Conservation (phyloP, 140 eudicot species). For the Anethum foeniculum region DNA sequence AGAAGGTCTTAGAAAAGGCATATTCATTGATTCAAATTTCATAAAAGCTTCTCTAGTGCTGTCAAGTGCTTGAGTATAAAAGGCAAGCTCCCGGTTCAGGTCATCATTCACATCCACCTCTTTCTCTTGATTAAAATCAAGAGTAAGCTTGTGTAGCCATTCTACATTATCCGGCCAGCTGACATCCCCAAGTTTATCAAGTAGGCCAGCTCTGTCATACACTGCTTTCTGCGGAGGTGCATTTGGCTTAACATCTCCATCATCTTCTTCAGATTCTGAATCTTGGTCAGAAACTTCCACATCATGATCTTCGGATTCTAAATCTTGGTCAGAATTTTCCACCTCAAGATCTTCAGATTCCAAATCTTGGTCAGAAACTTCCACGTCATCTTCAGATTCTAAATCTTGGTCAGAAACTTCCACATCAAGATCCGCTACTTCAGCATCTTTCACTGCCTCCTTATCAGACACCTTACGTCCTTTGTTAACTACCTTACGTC, state of each 20-base stretch:
- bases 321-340: constrained; percentile 39
- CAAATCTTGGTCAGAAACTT: constrained; percentile 36
- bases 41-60: constrained; percentile 67
- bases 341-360: constrained; percentile 50
- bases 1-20: constrained; percentile 73
- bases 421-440: constrained; percentile 14
- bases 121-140: constrained; percentile 49
- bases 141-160: constrained; percentile 72
- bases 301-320: constrained; percentile 42
- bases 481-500: constrained; percentile 6
- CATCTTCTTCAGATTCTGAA: constrained; percentile 60
- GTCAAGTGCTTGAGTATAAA: constrained; percentile 78
- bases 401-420: constrained; percentile 42
- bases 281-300: constrained; percentile 40
- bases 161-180: constrained; percentile 73
- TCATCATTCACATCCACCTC: constrained; percentile 84
- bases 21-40: constrained; percentile 56
- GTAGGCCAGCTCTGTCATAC: constrained; percentile 60
- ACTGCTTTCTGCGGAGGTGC: constrained; percentile 75
- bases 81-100: constrained; percentile 61
- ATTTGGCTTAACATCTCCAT: constrained; percentile 47
- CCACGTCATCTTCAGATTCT: constrained; percentile 38
- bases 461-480: constrained; percentile 13
- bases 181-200: constrained; percentile 69
- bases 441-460: constrained; percentile 19